phyloP scores from a whole-genome alignment of 768 basidiomycete species.

The Pleurotus salmoneostramineus region DNA sequence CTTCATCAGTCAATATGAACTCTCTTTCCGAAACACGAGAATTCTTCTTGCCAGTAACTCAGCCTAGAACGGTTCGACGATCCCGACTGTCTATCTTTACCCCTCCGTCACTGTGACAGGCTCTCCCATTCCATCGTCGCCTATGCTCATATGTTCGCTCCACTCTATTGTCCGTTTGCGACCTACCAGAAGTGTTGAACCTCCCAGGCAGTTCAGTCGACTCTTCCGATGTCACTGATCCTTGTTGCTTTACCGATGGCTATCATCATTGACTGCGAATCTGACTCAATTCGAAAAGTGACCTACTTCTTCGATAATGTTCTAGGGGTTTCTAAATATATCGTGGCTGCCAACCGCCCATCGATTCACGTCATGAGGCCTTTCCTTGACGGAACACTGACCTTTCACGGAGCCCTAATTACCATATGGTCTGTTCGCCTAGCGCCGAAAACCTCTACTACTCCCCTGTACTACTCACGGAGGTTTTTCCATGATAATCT shows the following conservation, averaged over 20 bases:
- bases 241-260: too few relatives aligned
- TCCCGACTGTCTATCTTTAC: neutral
- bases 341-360: neutral
- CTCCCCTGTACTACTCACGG: neutral
- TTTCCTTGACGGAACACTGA: neutral
- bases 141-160: too few relatives aligned
- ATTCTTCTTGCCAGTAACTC: neutral
- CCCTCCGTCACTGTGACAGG: neutral
- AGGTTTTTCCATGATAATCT: neutral
- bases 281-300: neutral
- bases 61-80: neutral
- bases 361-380: neutral
- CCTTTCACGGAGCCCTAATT: neutral
- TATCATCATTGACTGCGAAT: neutral
- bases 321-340: neutral
- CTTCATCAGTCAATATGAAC: neutral
- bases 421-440: neutral
- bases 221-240: too few relatives aligned
- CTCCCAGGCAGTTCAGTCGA: too few relatives aligned
- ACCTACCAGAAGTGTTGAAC: too few relatives aligned
- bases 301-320: neutral
- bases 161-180: too few relatives aligned
- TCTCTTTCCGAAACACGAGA: neutral
- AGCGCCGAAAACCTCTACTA: neutral
- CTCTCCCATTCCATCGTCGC: neutral